A percentile compares a stretch with the other conserved stretches of the same genome.
Evolutionary conservation across 2,329 filamentous ascomycete species (phyloP).

Genomic region (Escovopsis weberi): DNA sequence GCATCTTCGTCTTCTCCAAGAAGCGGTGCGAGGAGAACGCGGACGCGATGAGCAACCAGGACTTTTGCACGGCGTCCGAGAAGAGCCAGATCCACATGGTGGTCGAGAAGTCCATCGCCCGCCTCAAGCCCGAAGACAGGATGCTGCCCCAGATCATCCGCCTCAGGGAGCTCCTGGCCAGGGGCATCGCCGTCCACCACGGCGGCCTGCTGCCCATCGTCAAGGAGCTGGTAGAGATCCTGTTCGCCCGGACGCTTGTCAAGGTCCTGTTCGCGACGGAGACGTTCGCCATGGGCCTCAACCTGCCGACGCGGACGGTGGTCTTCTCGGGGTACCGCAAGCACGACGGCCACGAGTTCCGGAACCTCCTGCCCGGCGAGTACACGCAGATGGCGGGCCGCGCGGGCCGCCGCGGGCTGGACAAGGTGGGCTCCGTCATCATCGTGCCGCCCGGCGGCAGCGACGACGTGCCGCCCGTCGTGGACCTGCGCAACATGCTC

Average conservation of each 20-base stretch:
- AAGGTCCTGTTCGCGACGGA: constrained; percentile 97
- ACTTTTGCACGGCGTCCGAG: constrained; percentile 84
- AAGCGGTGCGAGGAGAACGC: constrained; percentile 96
- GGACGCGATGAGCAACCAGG: constrained; percentile 84
- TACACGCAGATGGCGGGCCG: constrained; percentile 98
- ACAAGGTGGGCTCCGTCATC: constrained; percentile 86
- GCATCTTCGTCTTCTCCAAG: constrained; percentile 98
- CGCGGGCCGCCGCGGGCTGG: constrained; percentile 82
- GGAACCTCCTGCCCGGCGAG: constrained; percentile 83
- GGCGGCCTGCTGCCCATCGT: constrained; percentile 90
- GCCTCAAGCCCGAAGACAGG: constrained; percentile 81
- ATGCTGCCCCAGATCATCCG: constrained; percentile 83
- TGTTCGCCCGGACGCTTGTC: constrained; percentile 88
- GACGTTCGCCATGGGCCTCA: constrained; percentile 97
- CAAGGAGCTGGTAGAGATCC: constrained; percentile 92
- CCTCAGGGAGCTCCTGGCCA: constrained; percentile 66
- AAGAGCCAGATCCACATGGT: constrained; percentile 98
- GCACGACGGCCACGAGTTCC: constrained; percentile 83
- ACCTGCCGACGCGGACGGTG: constrained; percentile 87
- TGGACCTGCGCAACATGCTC: constrained; percentile 81
- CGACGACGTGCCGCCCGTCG: constrained; percentile 78
- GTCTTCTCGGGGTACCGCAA: constrained; percentile 97
- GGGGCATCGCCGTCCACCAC: constrained; percentile 92
- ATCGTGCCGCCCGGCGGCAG: constrained; percentile 68
- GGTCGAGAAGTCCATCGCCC: constrained; percentile 84